Percentiles rank a stretch among this genome's conserved stretches.
Conservation (phyloP, 306 rosid genomes). For the Medicago arabica region DNA sequence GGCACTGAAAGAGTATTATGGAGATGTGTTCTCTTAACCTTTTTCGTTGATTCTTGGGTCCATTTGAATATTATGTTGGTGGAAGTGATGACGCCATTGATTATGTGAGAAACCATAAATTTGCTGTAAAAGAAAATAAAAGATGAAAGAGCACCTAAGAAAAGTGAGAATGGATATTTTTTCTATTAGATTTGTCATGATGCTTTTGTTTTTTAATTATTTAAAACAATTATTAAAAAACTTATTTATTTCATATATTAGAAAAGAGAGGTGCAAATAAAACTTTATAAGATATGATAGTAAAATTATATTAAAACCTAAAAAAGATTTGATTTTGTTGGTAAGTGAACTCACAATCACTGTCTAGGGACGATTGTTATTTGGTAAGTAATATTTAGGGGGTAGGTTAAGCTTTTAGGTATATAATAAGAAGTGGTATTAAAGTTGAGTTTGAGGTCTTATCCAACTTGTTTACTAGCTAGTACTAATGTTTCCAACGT, state of each 20-base stretch:
- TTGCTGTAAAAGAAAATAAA: slow-evolving; percentile 16
- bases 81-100: slow-evolving; percentile 51
- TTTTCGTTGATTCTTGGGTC: slow-evolving; percentile 49
- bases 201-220: neutral
- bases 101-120: slow-evolving; percentile 56
- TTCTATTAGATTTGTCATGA: slow-evolving; percentile 2
- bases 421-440: neutral
- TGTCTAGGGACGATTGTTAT: no score
- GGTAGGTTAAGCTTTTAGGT: slow-evolving; percentile 10
- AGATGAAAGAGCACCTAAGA: slow-evolving; percentile 35
- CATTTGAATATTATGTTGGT: slow-evolving; percentile 46
- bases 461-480: slow-evolving; percentile 25
- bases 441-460: slow-evolving; percentile 29
- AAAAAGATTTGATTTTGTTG: neutral
- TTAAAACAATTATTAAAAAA: no score
- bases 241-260: neutral
- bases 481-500: no score
- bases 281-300: neutral
- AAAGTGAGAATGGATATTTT: slow-evolving; percentile 35
- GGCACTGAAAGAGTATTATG: slow-evolving; percentile 31
- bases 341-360: slow-evolving; percentile 17
- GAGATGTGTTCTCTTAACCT: slow-evolving; percentile 12
- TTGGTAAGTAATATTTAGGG: neutral
- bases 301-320: neutral
- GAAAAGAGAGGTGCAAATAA: neutral